Percentiles rank a stretch among this genome's conserved stretches.
Evolutionary conservation across 345 rosid species (phyloP).

Genomic region (Citrus inodora): DNA sequence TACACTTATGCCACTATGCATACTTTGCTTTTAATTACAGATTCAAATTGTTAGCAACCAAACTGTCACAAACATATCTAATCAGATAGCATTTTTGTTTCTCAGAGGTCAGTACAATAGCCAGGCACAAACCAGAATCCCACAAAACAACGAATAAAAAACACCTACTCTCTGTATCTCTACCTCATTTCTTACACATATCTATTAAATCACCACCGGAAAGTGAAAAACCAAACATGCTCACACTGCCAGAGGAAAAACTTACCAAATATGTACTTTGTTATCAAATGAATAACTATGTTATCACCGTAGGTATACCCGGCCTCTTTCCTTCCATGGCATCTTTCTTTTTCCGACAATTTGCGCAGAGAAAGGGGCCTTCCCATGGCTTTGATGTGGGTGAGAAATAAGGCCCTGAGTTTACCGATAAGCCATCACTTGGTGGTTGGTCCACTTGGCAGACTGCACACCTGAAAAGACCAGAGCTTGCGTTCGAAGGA

Average conservation of each 20-base stretch:
- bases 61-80: constrained; percentile 38
- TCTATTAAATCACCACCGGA: constrained; percentile 29
- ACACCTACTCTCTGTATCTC: constrained; percentile 36
- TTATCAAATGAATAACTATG: constrained; percentile 37
- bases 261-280: constrained; percentile 43
- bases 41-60: constrained; percentile 57
- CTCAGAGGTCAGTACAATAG: constrained; percentile 41
- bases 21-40: constrained; percentile 42
- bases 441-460: constrained; percentile 89
- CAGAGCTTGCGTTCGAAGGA: constrained; percentile 45
- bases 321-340: constrained; percentile 99
- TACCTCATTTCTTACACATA: constrained; percentile 37
- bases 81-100: constrained; percentile 27
- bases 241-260: constrained; percentile 48
- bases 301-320: constrained; percentile 42
- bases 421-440: constrained; percentile 49
- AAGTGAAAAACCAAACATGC: constrained; percentile 39
- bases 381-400: constrained; percentile 81
- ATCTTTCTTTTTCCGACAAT: constrained; percentile 87
- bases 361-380: constrained; percentile 87
- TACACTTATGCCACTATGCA: constrained; percentile 20
- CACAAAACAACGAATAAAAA: constrained; percentile 29
- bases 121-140: constrained; percentile 32
- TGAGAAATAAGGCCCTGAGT: constrained; percentile 65
- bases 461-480: constrained; percentile 88